Base-by-base conservation (phyloP, 1,284 basidiomycete species). In the Moesziomyces parantarcticus region DNA sequence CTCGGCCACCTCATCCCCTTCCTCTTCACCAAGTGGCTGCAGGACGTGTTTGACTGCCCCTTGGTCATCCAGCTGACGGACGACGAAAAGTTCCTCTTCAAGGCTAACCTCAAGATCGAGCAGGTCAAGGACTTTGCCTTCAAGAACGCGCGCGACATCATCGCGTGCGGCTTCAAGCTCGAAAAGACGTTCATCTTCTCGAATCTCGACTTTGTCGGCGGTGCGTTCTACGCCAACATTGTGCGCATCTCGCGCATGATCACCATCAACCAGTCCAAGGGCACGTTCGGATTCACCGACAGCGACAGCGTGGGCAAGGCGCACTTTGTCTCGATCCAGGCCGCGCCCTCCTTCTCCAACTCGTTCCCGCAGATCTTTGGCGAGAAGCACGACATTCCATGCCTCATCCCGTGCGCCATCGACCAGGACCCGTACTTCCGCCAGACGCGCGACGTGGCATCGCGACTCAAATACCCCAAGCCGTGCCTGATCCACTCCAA, bases 321-420 rank as follows among this genome's bases (percentile, higher is more conserved):
- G 67, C 96, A 99, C 86, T 99, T 99, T 84, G 93, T 92, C 40
- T 89, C 97, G n/a, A 90, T 99, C 74, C 97, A 99, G 85, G 94
- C 96, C 13, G 91, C 95, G 2, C 95, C 97, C 0, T 92, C 94
- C 20, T 99, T 99, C 87, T 95, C 93, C 78, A 97, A 94, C 85
- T 97, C 95, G 23, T 99, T 99, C 88, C 96, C 97, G 11, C 93
- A 99, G 76, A 99, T 99, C 80, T 99, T 95, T 81, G 95, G 95
- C 69, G 87, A 89, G 11, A 87, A 87, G 54, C 89, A 90, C 64
- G 92, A 94, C 84, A 89, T 98, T 51, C 95, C 96, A 0, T 92
- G 90, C 81, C 87, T 99, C 43, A 99, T 99, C 78, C 97, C 97
- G 3, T 99, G 96, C 83, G 97, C 97, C 16, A 99, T 99, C 82